Conservation (phyloP, 1,284 basidiomycete genomes). For the Boletus holoroseus region DNA sequence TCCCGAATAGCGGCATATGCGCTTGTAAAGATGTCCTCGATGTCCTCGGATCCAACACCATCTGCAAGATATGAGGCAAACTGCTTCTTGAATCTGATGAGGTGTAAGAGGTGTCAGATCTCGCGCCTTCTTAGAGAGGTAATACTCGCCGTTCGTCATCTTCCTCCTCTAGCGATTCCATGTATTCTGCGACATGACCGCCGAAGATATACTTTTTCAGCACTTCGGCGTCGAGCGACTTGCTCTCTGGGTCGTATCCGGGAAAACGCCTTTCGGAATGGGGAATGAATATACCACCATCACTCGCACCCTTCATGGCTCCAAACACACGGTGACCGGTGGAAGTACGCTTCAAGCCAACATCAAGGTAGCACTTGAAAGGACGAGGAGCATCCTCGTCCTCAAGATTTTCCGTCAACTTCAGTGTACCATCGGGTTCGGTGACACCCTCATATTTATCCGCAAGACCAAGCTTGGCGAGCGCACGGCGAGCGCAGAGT, state of each 20-base stretch:
- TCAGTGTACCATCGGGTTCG: constrained; percentile 87
- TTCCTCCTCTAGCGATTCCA: constrained; percentile 99
- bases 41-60: constrained; percentile 93
- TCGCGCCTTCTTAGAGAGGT: background rate
- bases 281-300: constrained; percentile 97
- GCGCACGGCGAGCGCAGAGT: constrained; percentile 89
- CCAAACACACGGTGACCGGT: constrained; percentile 98
- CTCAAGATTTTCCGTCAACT: constrained; percentile 77
- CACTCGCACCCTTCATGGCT: constrained; percentile 98
- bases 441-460: constrained; percentile 98
- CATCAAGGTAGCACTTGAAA: constrained; percentile 98
- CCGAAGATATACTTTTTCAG: constrained; percentile 98
- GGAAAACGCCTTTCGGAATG: constrained; percentile 99
- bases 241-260: constrained; percentile 92
- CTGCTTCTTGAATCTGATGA: constrained; percentile 93
- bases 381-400: constrained; percentile 95
- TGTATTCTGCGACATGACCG: constrained; percentile 98
- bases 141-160: constrained; percentile 84
- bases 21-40: constrained; percentile 92
- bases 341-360: constrained; percentile 96
- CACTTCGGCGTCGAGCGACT: constrained; percentile 91
- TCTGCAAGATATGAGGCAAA: constrained; percentile 94
- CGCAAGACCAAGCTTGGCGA: constrained; percentile 92
- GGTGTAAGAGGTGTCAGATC: constrained; percentile 8
- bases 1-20: constrained; percentile 94